Evolutionary conservation across 306 rosid species (phyloP), one percentile per base, ranked within the genome.

Genomic region (Senna tora): DNA sequence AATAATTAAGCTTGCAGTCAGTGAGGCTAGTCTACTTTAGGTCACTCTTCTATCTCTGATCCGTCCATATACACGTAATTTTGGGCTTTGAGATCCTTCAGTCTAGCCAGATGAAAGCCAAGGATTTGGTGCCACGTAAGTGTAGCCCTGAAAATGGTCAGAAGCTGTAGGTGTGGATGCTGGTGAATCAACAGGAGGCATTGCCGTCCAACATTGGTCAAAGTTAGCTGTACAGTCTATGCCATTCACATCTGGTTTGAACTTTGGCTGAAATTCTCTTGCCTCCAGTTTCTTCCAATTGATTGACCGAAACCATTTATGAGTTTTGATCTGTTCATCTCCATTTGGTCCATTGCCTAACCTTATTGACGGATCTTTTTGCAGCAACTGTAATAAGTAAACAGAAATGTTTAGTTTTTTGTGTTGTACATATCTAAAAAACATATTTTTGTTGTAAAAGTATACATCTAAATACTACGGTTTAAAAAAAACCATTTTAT

Each of bases 201-300:
- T 86, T 28, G 90, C 71, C 9, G 97, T 94, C 99, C 99, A 89
- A 80, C 99, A 94, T 55, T 83, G 67, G 72, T 94, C 97, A 57
- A 94, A 94, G 76, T 94, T 94, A 57, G 92, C 90, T 0, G 90
- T 94, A 74, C 99, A 89, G 15, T 89, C 96, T 82, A 83, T 84
- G 25, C 96, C 99, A 52, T 58, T 69, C 47, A 94, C 97, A 67
- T 90, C 92, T 19, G 99, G 99, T 69, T 85, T 94, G 82, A 94
- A 94, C 79, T 87, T 87, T 2, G 97, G 95, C 19, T 75, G 80
- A 74, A 89, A 36, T 72, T 89, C 97, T 84, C 95, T 87, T 45
- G 87, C 87, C 83, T 91, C 99, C 87, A 94, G 69, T 81, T 91
- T 91, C 72, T 85, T 89, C 99, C 99, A 91, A 77, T 94, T 89